A percentile compares a stretch with the other conserved stretches of the same genome.
Evolutionary conservation across 257 asterid genomes (phyloP).

Genomic region (Osmanthus fragrans): DNA sequence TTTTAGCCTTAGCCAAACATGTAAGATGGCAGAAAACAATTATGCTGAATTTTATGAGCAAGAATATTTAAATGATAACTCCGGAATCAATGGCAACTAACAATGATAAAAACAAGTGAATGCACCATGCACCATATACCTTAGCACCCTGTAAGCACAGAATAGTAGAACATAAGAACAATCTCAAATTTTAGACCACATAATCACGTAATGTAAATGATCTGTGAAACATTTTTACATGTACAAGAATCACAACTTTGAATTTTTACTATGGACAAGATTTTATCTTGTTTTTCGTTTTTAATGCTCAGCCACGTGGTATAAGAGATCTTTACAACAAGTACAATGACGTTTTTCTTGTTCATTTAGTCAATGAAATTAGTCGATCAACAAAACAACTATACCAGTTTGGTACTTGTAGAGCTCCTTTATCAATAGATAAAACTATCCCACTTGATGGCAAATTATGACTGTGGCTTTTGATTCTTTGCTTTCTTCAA

Average conservation of each 20-base stretch:
- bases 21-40: too few relatives aligned
- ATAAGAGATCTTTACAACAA: not conserved
- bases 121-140: too few relatives aligned
- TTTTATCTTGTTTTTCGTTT: too few relatives aligned
- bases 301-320: not conserved
- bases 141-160: too few relatives aligned
- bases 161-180: not conserved
- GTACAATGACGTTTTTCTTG: not conserved
- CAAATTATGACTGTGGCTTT: slow-evolving; percentile 28
- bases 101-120: not conserved
- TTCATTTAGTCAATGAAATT: not conserved
- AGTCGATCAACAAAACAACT: slow-evolving; percentile 1
- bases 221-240: slow-evolving; percentile 12
- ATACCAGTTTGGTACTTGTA: not conserved
- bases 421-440: too few relatives aligned
- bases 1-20: too few relatives aligned
- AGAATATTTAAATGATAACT: too few relatives aligned
- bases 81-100: too few relatives aligned
- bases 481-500: slow-evolving; percentile 64
- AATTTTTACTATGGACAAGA: slow-evolving; percentile 18
- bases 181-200: not conserved
- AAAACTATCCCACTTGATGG: not conserved
- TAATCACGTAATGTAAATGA: slow-evolving; percentile 1
- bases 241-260: slow-evolving; percentile 22
- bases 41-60: too few relatives aligned